Conservation (phyloP, 805 yeast species). For the Metschnikowia kofuensis region DNA sequence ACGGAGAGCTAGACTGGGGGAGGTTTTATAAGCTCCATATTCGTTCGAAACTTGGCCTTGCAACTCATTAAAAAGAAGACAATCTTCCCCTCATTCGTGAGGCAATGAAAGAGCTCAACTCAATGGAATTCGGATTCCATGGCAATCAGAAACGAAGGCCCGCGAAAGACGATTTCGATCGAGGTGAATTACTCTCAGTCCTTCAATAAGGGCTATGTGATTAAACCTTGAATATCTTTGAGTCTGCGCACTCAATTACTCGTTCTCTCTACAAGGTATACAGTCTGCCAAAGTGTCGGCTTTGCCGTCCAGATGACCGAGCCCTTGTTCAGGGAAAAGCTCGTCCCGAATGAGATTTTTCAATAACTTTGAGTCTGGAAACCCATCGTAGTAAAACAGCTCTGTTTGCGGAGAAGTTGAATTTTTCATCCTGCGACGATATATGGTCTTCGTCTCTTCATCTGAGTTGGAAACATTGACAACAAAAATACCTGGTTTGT, state of each 20-base stretch:
- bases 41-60: no score
- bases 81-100: no score
- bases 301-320: constrained; percentile 63
- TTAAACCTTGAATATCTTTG: no score
- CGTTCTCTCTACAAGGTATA: constrained; percentile 12
- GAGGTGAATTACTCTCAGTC: no score
- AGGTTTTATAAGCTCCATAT: no score
- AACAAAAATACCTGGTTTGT: constrained; percentile 23
- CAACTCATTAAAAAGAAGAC: no score
- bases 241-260: neutral
- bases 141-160: no score
- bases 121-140: no score
- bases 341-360: constrained; percentile 64
- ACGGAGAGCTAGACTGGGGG: no score
- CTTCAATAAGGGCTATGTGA: no score
- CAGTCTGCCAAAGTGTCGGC: constrained; percentile 13
- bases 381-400: constrained; percentile 55
- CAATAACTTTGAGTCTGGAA: constrained; percentile 81
- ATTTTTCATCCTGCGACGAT: constrained; percentile 52
- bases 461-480: constrained; percentile 9
- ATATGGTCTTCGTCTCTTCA: constrained; percentile 32
- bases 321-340: constrained; percentile 49
- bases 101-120: no score
- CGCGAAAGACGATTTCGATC: no score
- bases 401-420: constrained; percentile 28